phyloP scores from a whole-genome alignment of 2,329 filamentous ascomycete species.

The Sporothrix protearum region DNA sequence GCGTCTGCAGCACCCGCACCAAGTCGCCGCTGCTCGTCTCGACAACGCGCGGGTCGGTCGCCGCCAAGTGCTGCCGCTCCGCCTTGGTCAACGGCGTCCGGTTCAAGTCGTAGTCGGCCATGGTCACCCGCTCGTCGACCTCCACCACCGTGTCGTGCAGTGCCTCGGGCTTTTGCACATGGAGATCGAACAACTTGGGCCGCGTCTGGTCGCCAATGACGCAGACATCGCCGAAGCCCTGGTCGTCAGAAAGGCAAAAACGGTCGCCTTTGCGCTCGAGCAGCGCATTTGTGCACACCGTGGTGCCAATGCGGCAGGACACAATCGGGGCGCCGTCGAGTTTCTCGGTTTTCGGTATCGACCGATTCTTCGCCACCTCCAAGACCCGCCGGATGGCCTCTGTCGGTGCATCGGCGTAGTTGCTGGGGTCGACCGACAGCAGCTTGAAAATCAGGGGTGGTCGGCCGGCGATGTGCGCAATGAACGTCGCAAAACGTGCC shows the following conservation, averaged over 20 bases:
- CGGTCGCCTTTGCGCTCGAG: constrained; percentile 86
- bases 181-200: constrained; percentile 85
- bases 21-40: constrained; percentile 53
- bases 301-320: constrained; percentile 75
- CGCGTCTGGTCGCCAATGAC: constrained; percentile 87
- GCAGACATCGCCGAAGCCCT: constrained; percentile 82
- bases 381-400: constrained; percentile 60
- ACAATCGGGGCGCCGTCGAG: background rate
- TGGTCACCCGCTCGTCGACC: constrained; percentile 81
- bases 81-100: background rate
- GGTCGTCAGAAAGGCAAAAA: constrained; percentile 71
- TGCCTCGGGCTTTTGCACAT: constrained; percentile 79
- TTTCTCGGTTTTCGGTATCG: constrained; percentile 44
- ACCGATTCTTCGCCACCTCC: constrained; percentile 39
- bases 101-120: constrained; percentile 54
- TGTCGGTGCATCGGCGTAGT: constrained; percentile 66
- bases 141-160: constrained; percentile 81
- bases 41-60: constrained; percentile 34
- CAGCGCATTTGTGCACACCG: constrained; percentile 87
- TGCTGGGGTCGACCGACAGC: constrained; percentile 63
- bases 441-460: constrained; percentile 51
- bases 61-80: background rate
- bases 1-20: constrained; percentile 46
- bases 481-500: constrained; percentile 31
- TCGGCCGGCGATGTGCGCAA: constrained; percentile 33